Evolutionary conservation across 2,329 filamentous ascomycete genomes (phyloP).

Genomic region (Claviceps paspali): DNA sequence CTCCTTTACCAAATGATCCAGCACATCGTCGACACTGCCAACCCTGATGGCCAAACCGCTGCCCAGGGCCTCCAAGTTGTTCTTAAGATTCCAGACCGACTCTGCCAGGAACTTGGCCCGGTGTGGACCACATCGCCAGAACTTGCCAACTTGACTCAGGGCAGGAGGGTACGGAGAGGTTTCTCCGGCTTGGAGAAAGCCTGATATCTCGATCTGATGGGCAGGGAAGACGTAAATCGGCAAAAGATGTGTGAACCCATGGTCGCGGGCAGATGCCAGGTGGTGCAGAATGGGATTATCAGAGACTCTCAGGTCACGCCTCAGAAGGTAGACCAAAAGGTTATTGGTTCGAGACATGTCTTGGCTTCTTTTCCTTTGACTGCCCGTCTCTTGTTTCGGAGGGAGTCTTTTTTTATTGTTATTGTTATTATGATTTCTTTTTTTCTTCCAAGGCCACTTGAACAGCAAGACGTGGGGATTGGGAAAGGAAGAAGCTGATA

Average conservation of each 20-base stretch:
- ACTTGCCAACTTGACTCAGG: slow-evolving; percentile 45
- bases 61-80: slow-evolving; percentile 38
- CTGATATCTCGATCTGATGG: slow-evolving; percentile 59
- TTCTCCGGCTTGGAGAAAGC: slow-evolving; percentile 43
- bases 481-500: not conserved
- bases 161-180: slow-evolving; percentile 55
- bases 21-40: slow-evolving; percentile 43
- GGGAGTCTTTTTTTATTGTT: no score
- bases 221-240: slow-evolving; percentile 56
- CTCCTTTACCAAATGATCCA: slow-evolving; percentile 39
- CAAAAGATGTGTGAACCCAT: slow-evolving; percentile 51
- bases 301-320: slow-evolving; percentile 55
- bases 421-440: not conserved
- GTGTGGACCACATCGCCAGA: slow-evolving; percentile 61
- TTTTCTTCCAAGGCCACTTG: not conserved
- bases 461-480: no score
- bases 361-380: no score
- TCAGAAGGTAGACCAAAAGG: slow-evolving; percentile 55
- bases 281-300: slow-evolving; percentile 62
- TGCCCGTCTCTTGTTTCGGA: no score
- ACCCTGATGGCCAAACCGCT: slow-evolving; percentile 50
- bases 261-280: slow-evolving; percentile 30
- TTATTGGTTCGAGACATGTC: slow-evolving; percentile 25
- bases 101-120: slow-evolving; percentile 58
- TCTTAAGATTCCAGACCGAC: slow-evolving; percentile 58